A percentile compares a stretch with the other conserved stretches of the same genome.
Conservation (phyloP, 306 rosid species). For the Quercus wislizeni region DNA sequence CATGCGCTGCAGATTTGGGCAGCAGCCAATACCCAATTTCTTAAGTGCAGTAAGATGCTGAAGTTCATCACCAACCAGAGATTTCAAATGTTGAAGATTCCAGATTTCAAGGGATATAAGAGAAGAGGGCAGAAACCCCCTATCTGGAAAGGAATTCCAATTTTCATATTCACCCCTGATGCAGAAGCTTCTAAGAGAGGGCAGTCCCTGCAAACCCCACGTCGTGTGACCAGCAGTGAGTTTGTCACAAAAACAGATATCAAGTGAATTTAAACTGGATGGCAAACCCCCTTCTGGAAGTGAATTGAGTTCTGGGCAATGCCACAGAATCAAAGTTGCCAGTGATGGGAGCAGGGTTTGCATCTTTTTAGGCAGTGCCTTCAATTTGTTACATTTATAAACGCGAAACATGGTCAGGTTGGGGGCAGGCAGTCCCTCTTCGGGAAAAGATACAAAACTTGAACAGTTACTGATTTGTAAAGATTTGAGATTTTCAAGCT, state of each 20-base stretch:
- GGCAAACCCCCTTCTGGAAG: constrained; percentile 10
- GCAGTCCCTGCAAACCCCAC: constrained; percentile 3
- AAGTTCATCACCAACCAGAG: constrained; percentile 15
- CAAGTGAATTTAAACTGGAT: not conserved
- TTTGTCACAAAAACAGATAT: not conserved
- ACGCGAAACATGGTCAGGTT: not conserved
- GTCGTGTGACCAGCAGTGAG: not conserved
- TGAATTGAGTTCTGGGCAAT: constrained; percentile 2
- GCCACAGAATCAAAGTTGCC: rapidly evolving
- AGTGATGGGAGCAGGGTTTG: constrained; percentile 13
- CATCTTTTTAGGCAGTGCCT: constrained; percentile 24
- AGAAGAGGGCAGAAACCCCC: constrained; percentile 5
- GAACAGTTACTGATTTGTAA: not conserved
- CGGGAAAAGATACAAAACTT: constrained; percentile 19
- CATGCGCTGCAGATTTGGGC: not conserved
- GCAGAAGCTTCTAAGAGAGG: not conserved
- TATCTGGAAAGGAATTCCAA: too few species aligned
- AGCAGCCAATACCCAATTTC: not conserved
- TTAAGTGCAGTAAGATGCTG: not conserved
- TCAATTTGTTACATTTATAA: not conserved
- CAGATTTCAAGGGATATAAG: not conserved
- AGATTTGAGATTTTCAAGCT: not conserved
- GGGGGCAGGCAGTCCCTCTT: constrained; percentile 18
- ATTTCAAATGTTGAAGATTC: not conserved
- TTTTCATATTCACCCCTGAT: not conserved